A percentile compares a stretch with the other conserved stretches of the same genome.
Evolutionary conservation across 495 filamentous ascomycete genomes (phyloP).

Genomic region (Neurospora hispaniola): DNA sequence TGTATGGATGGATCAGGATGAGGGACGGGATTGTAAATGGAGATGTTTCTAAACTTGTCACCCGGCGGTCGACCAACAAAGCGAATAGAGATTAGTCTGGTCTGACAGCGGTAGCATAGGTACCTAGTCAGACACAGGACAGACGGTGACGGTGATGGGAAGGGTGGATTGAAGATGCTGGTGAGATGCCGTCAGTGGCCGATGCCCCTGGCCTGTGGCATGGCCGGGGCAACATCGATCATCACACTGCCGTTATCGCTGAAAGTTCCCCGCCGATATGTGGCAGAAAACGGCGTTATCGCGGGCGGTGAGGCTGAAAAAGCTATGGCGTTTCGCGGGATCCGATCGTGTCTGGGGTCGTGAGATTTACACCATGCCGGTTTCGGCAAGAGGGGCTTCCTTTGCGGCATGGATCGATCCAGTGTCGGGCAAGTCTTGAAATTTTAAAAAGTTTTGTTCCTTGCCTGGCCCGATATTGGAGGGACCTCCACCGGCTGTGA

Average conservation of each 20-base stretch:
- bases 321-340: slow-evolving; percentile 12
- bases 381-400: background rate
- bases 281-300: slow-evolving; percentile 22
- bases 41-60: background rate
- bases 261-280: slow-evolving; percentile 4
- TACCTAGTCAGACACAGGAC: background rate
- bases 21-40: background rate
- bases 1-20: background rate
- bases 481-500: background rate
- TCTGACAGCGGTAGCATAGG: background rate
- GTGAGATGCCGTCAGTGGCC: background rate
- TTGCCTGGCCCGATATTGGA: background rate
- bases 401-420: background rate
- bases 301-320: slow-evolving; percentile 16
- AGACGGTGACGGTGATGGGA: background rate
- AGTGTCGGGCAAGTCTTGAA: slow-evolving; percentile 1
- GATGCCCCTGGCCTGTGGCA: background rate
- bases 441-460: background rate
- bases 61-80: background rate
- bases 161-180: background rate
- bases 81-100: background rate
- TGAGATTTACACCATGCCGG: background rate
- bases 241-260: slow-evolving; percentile 18
- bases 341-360: slow-evolving; percentile 3
- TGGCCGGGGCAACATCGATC: background rate